Evolutionary conservation across 306 rosid species (phyloP).

Genomic region (Herpetospermum pedunculosum): DNA sequence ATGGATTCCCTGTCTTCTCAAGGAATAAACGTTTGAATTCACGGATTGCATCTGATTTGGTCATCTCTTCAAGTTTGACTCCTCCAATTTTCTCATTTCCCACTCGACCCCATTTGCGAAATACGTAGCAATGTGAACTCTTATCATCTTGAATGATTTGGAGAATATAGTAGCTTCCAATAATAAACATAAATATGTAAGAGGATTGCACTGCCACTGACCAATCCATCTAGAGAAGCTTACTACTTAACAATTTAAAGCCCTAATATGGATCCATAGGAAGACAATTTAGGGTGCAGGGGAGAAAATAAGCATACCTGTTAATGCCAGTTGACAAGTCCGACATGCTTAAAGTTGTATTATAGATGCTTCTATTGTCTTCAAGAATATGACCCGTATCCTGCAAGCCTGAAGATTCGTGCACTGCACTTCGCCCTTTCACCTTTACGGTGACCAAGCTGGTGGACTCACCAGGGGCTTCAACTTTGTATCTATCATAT

Average conservation of each 20-base stretch:
- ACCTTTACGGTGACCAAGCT: constrained; percentile 90
- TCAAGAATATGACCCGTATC: constrained; percentile 91
- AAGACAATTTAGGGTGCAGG: not conserved
- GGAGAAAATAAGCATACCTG: constrained; percentile 30
- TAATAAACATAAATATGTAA: constrained; percentile 19
- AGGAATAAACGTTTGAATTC: constrained; percentile 78
- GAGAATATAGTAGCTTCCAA: constrained; percentile 67
- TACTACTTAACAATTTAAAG: not conserved
- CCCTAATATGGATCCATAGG: not conserved
- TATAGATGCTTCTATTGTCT: constrained; percentile 75
- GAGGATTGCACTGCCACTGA: constrained; percentile 1
- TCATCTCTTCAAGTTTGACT: constrained; percentile 50
- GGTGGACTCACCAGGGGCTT: constrained; percentile 54
- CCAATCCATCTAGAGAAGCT: not conserved
- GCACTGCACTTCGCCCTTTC: constrained; percentile 87
- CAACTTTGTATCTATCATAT: constrained; percentile 62
- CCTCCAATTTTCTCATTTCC: constrained; percentile 94
- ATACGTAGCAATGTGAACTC: constrained; percentile 63
- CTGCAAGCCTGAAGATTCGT: constrained; percentile 77
- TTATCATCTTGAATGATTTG: constrained; percentile 90
- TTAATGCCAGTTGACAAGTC: constrained; percentile 79
- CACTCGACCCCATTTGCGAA: constrained; percentile 98
- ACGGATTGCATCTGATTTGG: constrained; percentile 60
- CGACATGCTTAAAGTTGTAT: constrained; percentile 85
- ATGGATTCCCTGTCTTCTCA: constrained; percentile 92